Evolutionary conservation across 140 eudicot genomes (phyloP).

Genomic region (Senecio squalidus): DNA sequence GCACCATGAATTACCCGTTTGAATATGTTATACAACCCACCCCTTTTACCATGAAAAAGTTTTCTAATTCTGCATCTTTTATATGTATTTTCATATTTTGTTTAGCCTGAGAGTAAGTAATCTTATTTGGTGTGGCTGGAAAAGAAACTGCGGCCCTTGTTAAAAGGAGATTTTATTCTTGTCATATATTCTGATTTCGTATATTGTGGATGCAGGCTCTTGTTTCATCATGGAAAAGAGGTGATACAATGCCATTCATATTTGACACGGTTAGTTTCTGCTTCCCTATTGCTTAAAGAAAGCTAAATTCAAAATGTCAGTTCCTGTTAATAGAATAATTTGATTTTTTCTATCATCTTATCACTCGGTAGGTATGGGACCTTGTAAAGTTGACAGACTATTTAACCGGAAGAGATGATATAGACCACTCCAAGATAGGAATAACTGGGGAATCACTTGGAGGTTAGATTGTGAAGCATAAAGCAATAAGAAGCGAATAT

Average conservation of each 20-base stretch:
- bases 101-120: no score
- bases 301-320: not conserved
- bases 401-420: constrained; percentile 67
- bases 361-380: constrained; percentile 80
- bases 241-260: constrained; percentile 97
- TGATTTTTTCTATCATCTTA: not conserved
- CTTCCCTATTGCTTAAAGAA: not conserved
- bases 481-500: not conserved
- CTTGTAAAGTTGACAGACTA: constrained; percentile 84
- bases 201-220: constrained; percentile 48
- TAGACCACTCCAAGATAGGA: constrained; percentile 76
- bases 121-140: no score
- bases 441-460: constrained; percentile 98
- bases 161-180: not conserved
- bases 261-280: constrained; percentile 67
- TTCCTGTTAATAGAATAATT: not conserved
- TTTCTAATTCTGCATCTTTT: no score
- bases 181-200: constrained; percentile 4
- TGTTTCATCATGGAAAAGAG: constrained; percentile 75
- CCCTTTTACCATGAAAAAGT: no score
- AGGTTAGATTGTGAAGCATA: constrained; percentile 41
- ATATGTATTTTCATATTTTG: no score
- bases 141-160: not conserved
- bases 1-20: no score
- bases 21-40: no score